Percentiles rank a stretch among this genome's conserved stretches.
phyloP scores from a whole-genome alignment of 2,329 filamentous ascomycete genomes.

The Gnomoniopsis smithogilvyi region DNA sequence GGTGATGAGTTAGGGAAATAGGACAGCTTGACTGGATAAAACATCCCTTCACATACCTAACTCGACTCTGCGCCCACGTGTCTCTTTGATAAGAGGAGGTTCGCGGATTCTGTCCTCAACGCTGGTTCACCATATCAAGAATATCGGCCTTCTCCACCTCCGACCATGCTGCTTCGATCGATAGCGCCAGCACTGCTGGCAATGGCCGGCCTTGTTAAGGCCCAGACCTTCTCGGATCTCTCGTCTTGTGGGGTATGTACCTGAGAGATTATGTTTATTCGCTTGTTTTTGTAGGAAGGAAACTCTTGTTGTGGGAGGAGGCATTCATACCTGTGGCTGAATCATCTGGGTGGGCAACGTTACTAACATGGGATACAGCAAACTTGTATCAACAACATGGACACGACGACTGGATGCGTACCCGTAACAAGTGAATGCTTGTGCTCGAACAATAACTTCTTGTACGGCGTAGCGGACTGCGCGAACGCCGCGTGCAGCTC shows the following conservation, averaged over 20 bases:
- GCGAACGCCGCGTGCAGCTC: conserved; percentile 18
- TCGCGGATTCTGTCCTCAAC: background rate
- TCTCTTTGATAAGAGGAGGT: background rate
- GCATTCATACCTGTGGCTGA: background rate
- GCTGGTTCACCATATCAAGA: background rate
- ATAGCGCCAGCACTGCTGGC: conserved; percentile 12
- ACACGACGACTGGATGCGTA: conserved; percentile 9
- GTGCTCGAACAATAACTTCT: conserved; percentile 21
- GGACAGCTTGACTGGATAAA: no score
- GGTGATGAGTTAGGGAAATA: no score
- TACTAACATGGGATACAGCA: conserved; percentile 9
- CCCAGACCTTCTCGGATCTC: conserved; percentile 16
- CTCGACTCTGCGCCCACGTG: background rate
- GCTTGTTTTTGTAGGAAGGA: no score
- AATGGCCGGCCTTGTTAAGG: conserved; percentile 8
- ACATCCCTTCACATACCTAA: background rate
- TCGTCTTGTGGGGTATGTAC: conserved; percentile 16
- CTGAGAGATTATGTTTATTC: no score
- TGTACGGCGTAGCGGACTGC: conserved; percentile 21
- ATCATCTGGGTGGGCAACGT: no score
- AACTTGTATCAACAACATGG: conserved; percentile 11
- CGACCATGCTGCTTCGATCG: conserved; percentile 11
- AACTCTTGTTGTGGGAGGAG: no score
- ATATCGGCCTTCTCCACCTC: background rate
- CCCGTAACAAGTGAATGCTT: conserved; percentile 21